Evolutionary conservation across 345 rosid species (phyloP).

Genomic region (Dovyalis caffra): DNA sequence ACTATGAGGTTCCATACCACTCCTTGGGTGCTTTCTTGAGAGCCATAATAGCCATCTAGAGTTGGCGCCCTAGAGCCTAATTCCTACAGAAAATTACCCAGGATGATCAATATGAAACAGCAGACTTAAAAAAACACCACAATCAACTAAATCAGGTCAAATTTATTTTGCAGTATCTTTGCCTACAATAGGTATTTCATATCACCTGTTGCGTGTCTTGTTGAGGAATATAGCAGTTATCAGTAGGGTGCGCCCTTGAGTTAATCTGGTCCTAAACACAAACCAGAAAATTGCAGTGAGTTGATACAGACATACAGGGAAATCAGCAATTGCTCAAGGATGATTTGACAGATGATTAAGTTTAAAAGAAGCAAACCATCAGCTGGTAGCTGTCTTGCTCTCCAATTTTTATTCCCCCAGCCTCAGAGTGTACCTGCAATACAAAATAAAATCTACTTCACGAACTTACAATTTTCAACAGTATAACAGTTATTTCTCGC

Average conservation of each 20-base stretch:
- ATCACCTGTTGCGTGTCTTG: conserved; percentile 44
- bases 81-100: conserved; percentile 26
- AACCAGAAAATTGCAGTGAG: neutral
- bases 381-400: conserved; percentile 43
- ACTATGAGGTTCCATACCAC: conserved; percentile 31
- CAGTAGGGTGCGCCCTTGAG: conserved; percentile 40
- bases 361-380: conserved; percentile 33
- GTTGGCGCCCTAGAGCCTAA: conserved; percentile 45
- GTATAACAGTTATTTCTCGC: neutral
- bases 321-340: neutral
- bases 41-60: conserved; percentile 39
- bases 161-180: neutral
- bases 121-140: conserved; percentile 1
- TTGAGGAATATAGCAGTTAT: conserved; percentile 45
- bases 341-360: conserved; percentile 4
- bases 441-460: conserved; percentile 17
- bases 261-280: conserved; percentile 40
- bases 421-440: conserved; percentile 35
- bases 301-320: neutral
- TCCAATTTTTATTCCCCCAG: conserved; percentile 30
- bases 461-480: neutral
- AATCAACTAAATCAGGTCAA: conserved; percentile 1
- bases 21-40: conserved; percentile 45
- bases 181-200: conserved; percentile 4
- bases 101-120: conserved; percentile 6